Percentiles rank a stretch among this genome's conserved stretches.
These are phyloP conservation scores for Mycena metata DNA, from an alignment of 768 basidiomycete genomes.

Conservation along the genomic window DNA sequence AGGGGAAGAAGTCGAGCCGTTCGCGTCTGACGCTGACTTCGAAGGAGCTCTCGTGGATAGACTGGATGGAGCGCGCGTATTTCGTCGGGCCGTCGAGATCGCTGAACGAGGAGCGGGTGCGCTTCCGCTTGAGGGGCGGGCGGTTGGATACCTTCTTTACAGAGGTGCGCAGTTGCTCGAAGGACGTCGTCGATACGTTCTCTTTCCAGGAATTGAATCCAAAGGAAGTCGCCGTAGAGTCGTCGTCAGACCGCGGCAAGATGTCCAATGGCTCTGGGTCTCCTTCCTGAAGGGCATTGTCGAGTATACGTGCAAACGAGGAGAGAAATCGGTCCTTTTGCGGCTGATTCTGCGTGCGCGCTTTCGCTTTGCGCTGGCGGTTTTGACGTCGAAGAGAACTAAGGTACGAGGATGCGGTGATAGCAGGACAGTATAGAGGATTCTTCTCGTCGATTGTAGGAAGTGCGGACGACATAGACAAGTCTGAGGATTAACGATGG, in stretches of 20 bases:
- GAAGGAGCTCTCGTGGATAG: conserved; percentile 60
- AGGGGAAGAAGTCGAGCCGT: conserved; percentile 43
- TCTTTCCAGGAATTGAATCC: neutral
- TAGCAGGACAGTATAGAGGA: conserved; percentile 68
- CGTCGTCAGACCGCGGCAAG: conserved; percentile 19
- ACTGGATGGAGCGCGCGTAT: conserved; percentile 58
- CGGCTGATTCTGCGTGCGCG: conserved; percentile 16
- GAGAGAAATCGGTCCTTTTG: conserved; percentile 41
- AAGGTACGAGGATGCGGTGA: conserved; percentile 63
- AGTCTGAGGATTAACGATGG: conserved; percentile 11
- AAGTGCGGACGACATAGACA: conserved; percentile 7
- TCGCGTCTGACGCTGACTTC: conserved; percentile 57
- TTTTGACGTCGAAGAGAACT: conserved; percentile 55
- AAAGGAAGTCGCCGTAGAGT: conserved; percentile 12
- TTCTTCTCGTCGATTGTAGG: conserved; percentile 65
- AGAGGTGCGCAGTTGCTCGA: conserved; percentile 22
- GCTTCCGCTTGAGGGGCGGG: conserved; percentile 47
- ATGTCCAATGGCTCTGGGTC: conserved; percentile 14
- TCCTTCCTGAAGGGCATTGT: conserved; percentile 44
- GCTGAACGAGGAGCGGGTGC: conserved; percentile 50
- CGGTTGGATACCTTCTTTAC: conserved; percentile 23
- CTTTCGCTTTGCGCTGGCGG: conserved; percentile 35
- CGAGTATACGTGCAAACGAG: conserved; percentile 53
- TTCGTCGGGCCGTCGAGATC: conserved; percentile 59
- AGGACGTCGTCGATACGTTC: conserved; percentile 15